Evolutionary conservation across 1,284 basidiomycete genomes (phyloP).

Genomic region (Ceratobasidium papillatum): DNA sequence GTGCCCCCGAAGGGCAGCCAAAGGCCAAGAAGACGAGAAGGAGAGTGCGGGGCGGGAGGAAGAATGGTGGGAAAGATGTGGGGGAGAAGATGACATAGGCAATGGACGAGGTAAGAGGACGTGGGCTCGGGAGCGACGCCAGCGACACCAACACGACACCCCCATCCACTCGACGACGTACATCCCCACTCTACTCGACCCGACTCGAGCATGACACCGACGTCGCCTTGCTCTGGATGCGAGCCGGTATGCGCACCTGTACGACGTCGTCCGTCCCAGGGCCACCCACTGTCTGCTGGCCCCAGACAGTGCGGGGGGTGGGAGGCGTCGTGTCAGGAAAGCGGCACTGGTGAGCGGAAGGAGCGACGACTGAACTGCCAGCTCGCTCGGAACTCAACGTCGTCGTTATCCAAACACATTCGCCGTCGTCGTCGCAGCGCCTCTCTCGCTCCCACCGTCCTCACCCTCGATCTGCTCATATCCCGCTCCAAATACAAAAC

Average conservation of each 20-base stretch:
- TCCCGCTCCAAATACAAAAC: too few species aligned
- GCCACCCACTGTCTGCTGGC: conserved; percentile 6
- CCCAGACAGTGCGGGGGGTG: conserved; percentile 3
- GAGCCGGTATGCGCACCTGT: background rate
- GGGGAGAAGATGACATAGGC: background rate
- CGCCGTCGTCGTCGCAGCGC: background rate
- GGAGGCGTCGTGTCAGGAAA: background rate
- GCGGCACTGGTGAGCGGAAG: background rate
- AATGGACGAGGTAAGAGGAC: background rate
- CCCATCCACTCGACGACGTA: background rate
- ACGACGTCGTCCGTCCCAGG: background rate
- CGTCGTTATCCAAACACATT: background rate
- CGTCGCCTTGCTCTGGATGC: background rate
- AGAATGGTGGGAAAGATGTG: too few species aligned
- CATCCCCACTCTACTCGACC: background rate
- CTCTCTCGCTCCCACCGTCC: background rate
- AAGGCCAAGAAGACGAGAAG: background rate
- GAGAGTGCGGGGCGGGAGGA: background rate
- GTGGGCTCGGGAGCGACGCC: background rate
- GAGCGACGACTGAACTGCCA: background rate
- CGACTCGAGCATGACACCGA: background rate
- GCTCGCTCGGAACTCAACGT: background rate
- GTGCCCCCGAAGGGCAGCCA: background rate
- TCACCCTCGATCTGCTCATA: background rate
- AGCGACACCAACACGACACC: background rate